These are phyloP conservation scores for Neoboletus subvelutipes DNA, from an alignment of 768 basidiomycete species.

Conservation along the genomic window DNA sequence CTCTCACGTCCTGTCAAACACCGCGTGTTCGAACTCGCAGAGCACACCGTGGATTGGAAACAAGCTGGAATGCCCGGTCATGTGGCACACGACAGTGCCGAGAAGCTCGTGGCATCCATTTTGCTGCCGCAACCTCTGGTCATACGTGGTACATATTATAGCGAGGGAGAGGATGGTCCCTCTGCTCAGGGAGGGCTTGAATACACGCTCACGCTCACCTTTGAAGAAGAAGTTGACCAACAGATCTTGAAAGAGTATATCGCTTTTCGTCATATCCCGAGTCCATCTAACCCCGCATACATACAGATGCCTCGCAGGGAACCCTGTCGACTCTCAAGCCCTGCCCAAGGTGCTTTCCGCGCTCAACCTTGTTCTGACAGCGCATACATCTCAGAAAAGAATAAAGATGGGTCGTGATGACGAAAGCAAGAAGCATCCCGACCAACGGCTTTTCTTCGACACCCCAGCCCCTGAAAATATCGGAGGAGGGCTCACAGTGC, in stretches of 20 bases:
- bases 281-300: constrained; percentile 20
- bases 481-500: constrained; percentile 54
- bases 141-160: constrained; percentile 37
- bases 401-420: constrained; percentile 49
- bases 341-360: constrained; percentile 49
- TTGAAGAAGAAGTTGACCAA: constrained; percentile 38
- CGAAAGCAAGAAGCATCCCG: constrained; percentile 28
- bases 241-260: constrained; percentile 3
- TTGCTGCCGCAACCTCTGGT: constrained; percentile 41
- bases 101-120: constrained; percentile 42
- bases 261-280: constrained; percentile 17
- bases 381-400: constrained; percentile 41
- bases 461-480: constrained; percentile 35
- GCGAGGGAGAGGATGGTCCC: constrained; percentile 36
- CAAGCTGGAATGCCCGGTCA: constrained; percentile 33
- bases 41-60: constrained; percentile 38
- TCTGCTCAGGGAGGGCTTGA: constrained; percentile 24
- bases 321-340: constrained; percentile 54
- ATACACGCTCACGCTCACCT: constrained; percentile 42
- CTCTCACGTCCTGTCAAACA: constrained; percentile 37
- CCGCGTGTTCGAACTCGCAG: constrained; percentile 48
- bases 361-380: constrained; percentile 46
- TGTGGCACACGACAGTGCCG: constrained; percentile 48
- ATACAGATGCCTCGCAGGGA: constrained; percentile 55
- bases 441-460: constrained; percentile 41